Evolutionary conservation across 441 rosid genomes (phyloP), one percentile per base, ranked within the genome.

Genomic region (Brassica balearica): DNA sequence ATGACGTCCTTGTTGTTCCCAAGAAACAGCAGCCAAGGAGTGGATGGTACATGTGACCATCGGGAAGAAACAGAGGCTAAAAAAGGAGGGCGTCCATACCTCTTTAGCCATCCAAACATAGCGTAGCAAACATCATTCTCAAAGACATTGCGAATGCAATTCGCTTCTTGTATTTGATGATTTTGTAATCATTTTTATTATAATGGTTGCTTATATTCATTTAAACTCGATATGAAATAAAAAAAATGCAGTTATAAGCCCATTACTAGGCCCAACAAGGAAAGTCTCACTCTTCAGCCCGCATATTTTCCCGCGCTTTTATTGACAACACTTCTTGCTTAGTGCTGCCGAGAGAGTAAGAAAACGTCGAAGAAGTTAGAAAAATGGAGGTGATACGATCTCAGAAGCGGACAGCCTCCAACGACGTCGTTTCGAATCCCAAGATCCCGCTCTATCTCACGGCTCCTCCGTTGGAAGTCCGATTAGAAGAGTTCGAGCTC

Each of bases 401-500:
- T 73, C 88, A 77, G 23, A 65, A 81, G 82, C 75, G 79, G 66
- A 58, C 79, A 53, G 17, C 64, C 9, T 70, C 73, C 17, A 32
- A 53, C 4, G 84, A 77, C 64, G 75, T 6, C 80, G 87, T 82
- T 72, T 58, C 90, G 1, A 75, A 2, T 14, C n/a, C 71, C 8
- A 80, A 86, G 15, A 87, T 92, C 51, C 98, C 96, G 17, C 90
- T 96, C 27, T 92, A 96, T 83, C 87, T 92, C 20, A 86, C 90
- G 9, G 93, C 96, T 6, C 99, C 98, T 46, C 15, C 86, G 4
- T 90, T 94, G 74, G 96, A 96, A 76, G 97, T 96, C 82, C 87
- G 98, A 60, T 92, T 94, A 62, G 98, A 94, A 74, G 98, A 96
- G 66, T 96, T 92, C 88, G 98, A 92, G 87, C 92, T 91, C 83